Evolutionary conservation across 2,329 filamentous ascomycete genomes (phyloP).

Genomic region (Diaporthe aspalathi): DNA sequence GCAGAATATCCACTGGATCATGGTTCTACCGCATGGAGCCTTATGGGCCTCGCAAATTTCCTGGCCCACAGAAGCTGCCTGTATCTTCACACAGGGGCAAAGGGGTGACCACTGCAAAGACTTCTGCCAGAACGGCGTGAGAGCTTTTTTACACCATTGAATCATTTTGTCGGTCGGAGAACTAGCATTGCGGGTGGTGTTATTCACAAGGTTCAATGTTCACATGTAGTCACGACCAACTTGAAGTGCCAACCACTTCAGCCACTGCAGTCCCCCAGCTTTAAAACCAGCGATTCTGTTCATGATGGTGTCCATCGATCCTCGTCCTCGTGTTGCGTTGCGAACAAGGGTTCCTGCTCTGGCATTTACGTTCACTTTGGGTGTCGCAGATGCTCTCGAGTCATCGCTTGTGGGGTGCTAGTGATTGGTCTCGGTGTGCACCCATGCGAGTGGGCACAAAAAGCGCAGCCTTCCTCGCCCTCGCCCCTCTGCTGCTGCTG

Average conservation of each 20-base stretch:
- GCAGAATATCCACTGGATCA: not conserved
- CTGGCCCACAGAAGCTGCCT: not conserved
- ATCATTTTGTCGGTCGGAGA: not conserved
- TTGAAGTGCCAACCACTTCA: not conserved
- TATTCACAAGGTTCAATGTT: too few relatives aligned
- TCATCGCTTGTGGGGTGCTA: not conserved
- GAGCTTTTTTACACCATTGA: not conserved
- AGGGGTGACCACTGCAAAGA: not conserved
- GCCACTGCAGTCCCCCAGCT: not conserved
- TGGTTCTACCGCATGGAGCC: not conserved
- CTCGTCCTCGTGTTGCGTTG: not conserved
- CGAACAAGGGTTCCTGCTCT: too few relatives aligned
- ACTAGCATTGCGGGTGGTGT: not conserved
- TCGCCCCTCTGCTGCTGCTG: not conserved
- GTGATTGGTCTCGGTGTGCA: not conserved
- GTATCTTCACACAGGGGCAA: not conserved
- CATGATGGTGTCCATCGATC: not conserved
- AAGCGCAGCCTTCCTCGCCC: not conserved
- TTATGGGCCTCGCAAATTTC: conserved; percentile 11
- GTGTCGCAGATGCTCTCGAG: not conserved
- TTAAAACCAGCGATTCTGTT: not conserved
- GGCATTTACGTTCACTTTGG: not conserved
- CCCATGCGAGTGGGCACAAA: not conserved
- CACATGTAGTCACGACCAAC: not conserved
- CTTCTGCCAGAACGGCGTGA: not conserved